Base-by-base conservation (phyloP, 2,329 filamentous ascomycete species). In the Helminthosporium solani region DNA sequence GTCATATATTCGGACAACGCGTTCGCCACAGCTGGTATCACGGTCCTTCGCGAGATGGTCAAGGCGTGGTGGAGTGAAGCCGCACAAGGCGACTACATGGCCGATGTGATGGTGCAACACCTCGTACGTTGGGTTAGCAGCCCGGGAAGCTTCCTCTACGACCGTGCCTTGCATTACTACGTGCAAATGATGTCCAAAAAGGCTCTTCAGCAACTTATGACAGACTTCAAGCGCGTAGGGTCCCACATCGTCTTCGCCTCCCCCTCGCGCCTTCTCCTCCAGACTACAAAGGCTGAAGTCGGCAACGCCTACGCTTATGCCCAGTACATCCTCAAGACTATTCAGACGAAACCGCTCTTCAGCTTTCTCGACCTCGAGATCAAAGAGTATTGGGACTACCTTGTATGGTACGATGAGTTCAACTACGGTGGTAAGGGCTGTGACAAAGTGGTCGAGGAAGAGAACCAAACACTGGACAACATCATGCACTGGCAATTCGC, bases 401-500 rank as follows among this genome's bases (percentile, higher is more conserved):
- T 99, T 0, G 85, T 96, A 3, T 99, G 94, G 94, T 97, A 97
- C 58, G 94, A 99, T 59, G 90, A 96, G 71, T 96, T 92, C 78
- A 99, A 99, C 75, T 97, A 97, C 62, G 95, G 94, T 44, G 94
- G 94, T 50, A 95, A 95, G 63, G 94, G 88, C 3, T 96, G 90
- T 56, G 83, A 86, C 40, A 83, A 94, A 60, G 88, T 96, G 3
- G 78, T 87, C 7, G 84, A 85, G 57, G 78, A 78, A 8, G 89
- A 92, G 58, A 83, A 87, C 35, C 90, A 96, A 66, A 79, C 82
- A 2, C 79, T 97, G 12, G 87, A 96, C 60, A 94, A 88, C 9
- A 84, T 99, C 61, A 97, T 99, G 91, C 88, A 96, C 71, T 99
- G 95, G 95, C 94, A 99, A 69, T 86, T 99, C 65, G 87, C 85